Base-by-base conservation (phyloP, 257 asterid genomes). In the Cinchona pubescens region DNA sequence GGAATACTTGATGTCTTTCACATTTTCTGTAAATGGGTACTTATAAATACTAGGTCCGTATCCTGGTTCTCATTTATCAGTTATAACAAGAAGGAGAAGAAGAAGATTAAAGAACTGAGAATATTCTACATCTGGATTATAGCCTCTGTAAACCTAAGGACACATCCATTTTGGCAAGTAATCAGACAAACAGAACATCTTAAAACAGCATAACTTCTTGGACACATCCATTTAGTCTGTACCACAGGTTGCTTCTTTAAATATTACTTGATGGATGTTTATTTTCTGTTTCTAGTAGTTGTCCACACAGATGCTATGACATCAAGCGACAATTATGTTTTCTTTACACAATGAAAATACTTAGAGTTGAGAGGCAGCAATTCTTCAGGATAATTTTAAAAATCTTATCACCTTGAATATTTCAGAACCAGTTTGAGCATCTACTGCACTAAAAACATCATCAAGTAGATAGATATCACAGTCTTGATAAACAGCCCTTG, bases 381-480 rank as follows among this genome's bases (percentile, higher is more conserved):
- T n/a, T n/a, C n/a, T n/a, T n/a, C n/a, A n/a, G n/a, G n/a, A n/a
- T 48, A 19, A 48, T 11, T 48, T 48, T 23, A 48, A 48, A 55
- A 7, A 0, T 32, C 2, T 18, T 35, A 56, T 73, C 66, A 88
- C 98, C 98, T 91, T 95, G 85, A 95, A 95, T 80, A 95, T 91
- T 42, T 92, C 96, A 2, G 99, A 90, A 32, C 99, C 99, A 7
- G 99, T 95, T 81, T 95, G 99, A 76, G 98, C 99, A 87, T 95
- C 99, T 30, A 95, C 98, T 0, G 99, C 99, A 61, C 98, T 92
- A 75, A 95, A 95, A 2, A 92, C 92, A 73, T 95, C 98, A 67
- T 95, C 99, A 5, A 95, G 97, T 35, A 95, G 87, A 82, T 92
- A 95, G 62, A 92, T 83, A 76, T 95, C 99, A 38, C 93, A 87